Conservation (phyloP, 2,329 filamentous ascomycete species). For the Penicillium sp. region DNA sequence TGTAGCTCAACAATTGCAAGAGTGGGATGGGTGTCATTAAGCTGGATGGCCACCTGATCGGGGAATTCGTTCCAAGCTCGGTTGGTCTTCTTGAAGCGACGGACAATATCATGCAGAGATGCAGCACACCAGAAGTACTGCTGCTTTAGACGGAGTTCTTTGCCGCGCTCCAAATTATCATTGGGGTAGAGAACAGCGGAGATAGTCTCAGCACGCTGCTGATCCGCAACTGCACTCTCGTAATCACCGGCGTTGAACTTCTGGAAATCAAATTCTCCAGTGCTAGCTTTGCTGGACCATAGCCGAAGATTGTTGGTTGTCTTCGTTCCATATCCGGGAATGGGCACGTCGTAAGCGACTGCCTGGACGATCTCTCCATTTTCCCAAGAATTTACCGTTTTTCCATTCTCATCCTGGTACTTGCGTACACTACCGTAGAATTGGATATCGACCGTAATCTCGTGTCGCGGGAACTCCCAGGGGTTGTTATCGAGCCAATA, state of each 20-base stretch:
- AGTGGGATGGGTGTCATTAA: constrained; percentile 97
- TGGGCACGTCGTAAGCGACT: constrained; percentile 87
- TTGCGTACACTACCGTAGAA: constrained; percentile 88
- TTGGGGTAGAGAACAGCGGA: constrained; percentile 97
- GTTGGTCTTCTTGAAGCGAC: constrained; percentile 96
- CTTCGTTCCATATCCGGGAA: constrained; percentile 84
- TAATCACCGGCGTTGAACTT: constrained; percentile 99
- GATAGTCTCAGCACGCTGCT: constrained; percentile 98
- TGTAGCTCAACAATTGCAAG: constrained; percentile 94
- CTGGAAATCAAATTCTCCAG: constrained; percentile 97
- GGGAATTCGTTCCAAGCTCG: constrained; percentile 88
- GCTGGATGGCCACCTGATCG: constrained; percentile 92
- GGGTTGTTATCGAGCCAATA: constrained; percentile 99
- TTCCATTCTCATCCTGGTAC: constrained; percentile 72
- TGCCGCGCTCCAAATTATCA: constrained; percentile 93
- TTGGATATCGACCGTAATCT: constrained; percentile 94
- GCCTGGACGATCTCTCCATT: constrained; percentile 90
- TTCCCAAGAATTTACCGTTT: constrained; percentile 76
- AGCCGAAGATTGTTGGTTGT: constrained; percentile 96
- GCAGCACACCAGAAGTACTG: constrained; percentile 99
- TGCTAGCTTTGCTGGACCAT: constrained; percentile 96
- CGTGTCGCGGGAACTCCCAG: constrained; percentile 96
- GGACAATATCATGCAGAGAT: constrained; percentile 92
- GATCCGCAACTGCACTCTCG: constrained; percentile 95
- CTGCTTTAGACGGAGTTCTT: constrained; percentile 96